Evolutionary conservation across 371 early-diverging fungal genomes (phyloP).

Genomic region (Mycotypha africana): DNA sequence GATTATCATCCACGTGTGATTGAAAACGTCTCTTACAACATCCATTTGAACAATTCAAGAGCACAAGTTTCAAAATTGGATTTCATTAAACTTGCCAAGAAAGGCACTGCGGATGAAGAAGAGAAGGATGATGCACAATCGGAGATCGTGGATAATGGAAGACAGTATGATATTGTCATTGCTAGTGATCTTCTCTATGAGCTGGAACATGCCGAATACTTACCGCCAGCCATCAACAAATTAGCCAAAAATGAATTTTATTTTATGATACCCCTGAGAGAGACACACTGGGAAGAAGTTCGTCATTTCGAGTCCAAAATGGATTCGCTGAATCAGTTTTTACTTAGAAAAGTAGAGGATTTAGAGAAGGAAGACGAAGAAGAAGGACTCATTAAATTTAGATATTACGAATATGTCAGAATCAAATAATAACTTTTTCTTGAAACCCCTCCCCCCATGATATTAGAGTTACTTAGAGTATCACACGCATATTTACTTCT

Average conservation of each 20-base stretch:
- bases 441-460: too few relatives aligned
- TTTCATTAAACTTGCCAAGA: constrained; percentile 29
- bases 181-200: constrained; percentile 45
- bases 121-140: too few relatives aligned
- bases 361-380: constrained; percentile 33
- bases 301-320: constrained; percentile 30
- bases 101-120: constrained; percentile 15
- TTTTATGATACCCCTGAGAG: constrained; percentile 42
- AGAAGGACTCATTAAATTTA: constrained; percentile 32
- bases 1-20: constrained; percentile 46
- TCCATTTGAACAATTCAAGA: constrained; percentile 25
- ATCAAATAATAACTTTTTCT: too few relatives aligned
- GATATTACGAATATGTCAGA: constrained; percentile 28
- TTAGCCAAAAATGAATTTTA: constrained; percentile 34
- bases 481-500: too few relatives aligned
- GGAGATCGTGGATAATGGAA: too few relatives aligned
- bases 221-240: constrained; percentile 33
- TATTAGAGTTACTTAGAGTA: too few relatives aligned
- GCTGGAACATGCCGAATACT: constrained; percentile 41
- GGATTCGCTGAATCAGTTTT: constrained; percentile 21
- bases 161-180: constrained; percentile 34
- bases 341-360: constrained; percentile 9
- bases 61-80: constrained; percentile 30
- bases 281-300: constrained; percentile 35
- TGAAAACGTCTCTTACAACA: constrained; percentile 37